Base-by-base conservation (phyloP, 495 filamentous ascomycete genomes). In the Staphylotrichum longicolle region DNA sequence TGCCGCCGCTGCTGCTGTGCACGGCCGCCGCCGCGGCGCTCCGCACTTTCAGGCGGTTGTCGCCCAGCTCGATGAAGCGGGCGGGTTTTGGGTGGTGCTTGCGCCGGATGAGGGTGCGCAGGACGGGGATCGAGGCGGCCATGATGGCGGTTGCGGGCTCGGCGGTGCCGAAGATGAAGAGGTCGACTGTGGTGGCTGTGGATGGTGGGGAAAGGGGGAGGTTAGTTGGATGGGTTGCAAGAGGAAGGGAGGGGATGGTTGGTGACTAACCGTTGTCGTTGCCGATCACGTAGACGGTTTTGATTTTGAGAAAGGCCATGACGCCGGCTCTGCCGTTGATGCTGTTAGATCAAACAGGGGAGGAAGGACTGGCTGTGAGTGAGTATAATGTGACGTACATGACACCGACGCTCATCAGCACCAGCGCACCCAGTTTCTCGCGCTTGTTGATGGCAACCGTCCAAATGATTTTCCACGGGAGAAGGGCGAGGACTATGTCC, bases 331-430 rank as follows among this genome's bases (percentile, higher is more conserved):
- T 58, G 20, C 20, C 0, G 33, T 11, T 30, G n/a, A 32, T 1
- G 44, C 51, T n/a, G 47, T 7, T 6, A 10, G 5, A 10, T 39
- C 37, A 39, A 27, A 27, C 20, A 27, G 20, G 20, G 20, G 20
- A 27, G 20, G 20, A 27, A 27, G 20, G 20, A 27, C 20, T 27
- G 20, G 20, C 20, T 27, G 20, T 27, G 20, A 27, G 20, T 27
- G 20, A 27, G 20, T 27, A 27, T 27, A 27, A 53, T 35, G 15
- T 12, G 40, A 42, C 40, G 27, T 53, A 58, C 45, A 73, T 61
- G 1, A 68, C 42, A 10, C 71, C 69, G 48, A 64, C 62, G 37
- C 66, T 68, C 69, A 74, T 72, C 12, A 65, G 68, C 3, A 68
- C 30, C 45, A 61, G 48, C 5, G 68, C 53, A 1, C 67, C 71